phyloP scores from a whole-genome alignment of 805 yeast genomes.

The Candida lessepsii region DNA sequence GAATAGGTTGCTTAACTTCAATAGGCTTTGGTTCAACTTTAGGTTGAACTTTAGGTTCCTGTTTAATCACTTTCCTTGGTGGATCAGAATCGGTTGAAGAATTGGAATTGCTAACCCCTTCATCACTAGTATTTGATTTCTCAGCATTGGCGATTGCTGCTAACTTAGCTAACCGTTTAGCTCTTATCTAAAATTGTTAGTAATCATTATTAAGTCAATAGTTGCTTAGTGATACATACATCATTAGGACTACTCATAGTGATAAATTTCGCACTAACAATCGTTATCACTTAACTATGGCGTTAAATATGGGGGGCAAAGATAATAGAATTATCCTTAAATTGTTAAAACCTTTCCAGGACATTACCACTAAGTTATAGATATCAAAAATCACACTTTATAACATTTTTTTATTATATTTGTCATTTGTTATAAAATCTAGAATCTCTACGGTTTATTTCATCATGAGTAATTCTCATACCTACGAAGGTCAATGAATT shows the following conservation, averaged over 20 bases:
- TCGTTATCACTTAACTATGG: no score
- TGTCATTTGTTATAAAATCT: no score
- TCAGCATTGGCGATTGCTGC: slow-evolving; percentile 14
- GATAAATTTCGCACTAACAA: slow-evolving; percentile 3
- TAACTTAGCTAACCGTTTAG: slow-evolving; percentile 54
- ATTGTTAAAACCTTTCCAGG: no score
- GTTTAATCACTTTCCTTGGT: slow-evolving; percentile 1
- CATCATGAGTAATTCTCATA: slow-evolving; percentile 1
- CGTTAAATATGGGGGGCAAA: no score
- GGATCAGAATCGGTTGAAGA: slow-evolving; percentile 3
- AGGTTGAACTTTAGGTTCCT: background rate
- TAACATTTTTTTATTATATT: no score
- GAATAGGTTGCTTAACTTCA: background rate
- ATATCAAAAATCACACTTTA: no score
- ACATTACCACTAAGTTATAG: no score
- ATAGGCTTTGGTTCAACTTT: background rate
- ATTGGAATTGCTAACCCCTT: background rate
- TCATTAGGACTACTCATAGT: slow-evolving; percentile 17
- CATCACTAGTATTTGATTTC: background rate
- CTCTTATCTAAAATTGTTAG: slow-evolving; percentile 40
- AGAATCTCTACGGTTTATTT: background rate
- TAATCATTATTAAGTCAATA: slow-evolving; percentile 3
- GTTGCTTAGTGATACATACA: slow-evolving; percentile 10
- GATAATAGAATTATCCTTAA: no score
- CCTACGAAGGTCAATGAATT: background rate